These are phyloP conservation scores for Potentilla sterilis DNA, from an alignment of 306 rosid species.

Conservation along the genomic window DNA sequence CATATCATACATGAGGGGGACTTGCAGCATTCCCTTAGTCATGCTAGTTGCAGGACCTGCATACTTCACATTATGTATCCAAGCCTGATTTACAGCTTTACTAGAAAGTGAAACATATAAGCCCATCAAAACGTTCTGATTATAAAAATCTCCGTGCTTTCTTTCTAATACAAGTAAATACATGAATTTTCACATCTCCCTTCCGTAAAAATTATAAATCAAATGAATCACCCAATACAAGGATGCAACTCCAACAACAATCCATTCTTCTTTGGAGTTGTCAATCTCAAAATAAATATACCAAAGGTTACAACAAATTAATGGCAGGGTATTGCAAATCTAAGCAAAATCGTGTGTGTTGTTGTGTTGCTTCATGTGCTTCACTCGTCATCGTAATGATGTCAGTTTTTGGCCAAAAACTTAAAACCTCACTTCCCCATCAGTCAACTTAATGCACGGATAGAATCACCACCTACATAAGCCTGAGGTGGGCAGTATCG, in stretches of 20 bases:
- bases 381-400: conserved; percentile 15
- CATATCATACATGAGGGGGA: neutral
- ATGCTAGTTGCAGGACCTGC: neutral
- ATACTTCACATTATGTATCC: neutral
- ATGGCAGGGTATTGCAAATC: conserved; percentile 24
- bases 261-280: conserved; percentile 38
- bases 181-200: conserved; percentile 23
- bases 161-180: conserved; percentile 16
- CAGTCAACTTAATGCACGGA: conserved; percentile 3
- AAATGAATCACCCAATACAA: conserved; percentile 48
- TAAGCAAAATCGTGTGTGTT: conserved; percentile 23
- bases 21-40: neutral
- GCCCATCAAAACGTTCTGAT: neutral
- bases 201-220: conserved; percentile 42
- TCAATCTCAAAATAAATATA: conserved; percentile 36
- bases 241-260: conserved; percentile 36
- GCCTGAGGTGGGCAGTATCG: conserved; percentile 93
- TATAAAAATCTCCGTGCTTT: conserved; percentile 9
- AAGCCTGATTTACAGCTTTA: neutral
- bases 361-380: neutral
- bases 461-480: conserved; percentile 45
- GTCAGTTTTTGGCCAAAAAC: conserved; percentile 21
- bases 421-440: conserved; percentile 13
- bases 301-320: conserved; percentile 44
- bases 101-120: neutral